Percentiles rank a stretch among this genome's conserved stretches.
These are phyloP conservation scores for Drechslera avenae DNA, from an alignment of 2,329 filamentous ascomycete species.

Conservation along the genomic window DNA sequence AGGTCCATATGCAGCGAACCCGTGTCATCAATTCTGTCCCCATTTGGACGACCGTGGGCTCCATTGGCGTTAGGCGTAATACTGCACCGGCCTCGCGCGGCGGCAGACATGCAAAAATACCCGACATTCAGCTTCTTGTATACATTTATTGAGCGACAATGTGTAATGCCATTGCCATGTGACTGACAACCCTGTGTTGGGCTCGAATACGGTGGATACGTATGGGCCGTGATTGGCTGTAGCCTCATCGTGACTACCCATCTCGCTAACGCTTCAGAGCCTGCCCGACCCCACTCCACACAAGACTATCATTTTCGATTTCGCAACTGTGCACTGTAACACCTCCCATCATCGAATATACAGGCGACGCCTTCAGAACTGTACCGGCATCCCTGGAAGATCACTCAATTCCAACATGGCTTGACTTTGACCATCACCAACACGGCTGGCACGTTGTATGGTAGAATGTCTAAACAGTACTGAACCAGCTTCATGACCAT, in stretches of 20 bases:
- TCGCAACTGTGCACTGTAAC: not conserved
- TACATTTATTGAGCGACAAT: not conserved
- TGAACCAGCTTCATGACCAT: too few species aligned
- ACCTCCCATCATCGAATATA: not conserved
- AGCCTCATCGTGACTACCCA: not conserved
- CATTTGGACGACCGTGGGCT: not conserved
- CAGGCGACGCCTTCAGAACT: not conserved
- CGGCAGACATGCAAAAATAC: slow-evolving; percentile 25
- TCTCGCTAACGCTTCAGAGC: slow-evolving; percentile 11
- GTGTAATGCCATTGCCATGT: not conserved
- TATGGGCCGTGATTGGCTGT: slow-evolving; percentile 3
- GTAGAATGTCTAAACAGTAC: too few species aligned
- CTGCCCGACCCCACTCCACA: slow-evolving; percentile 10
- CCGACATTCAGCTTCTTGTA: slow-evolving; percentile 13
- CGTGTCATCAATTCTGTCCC: not conserved
- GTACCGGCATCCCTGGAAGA: too few species aligned
- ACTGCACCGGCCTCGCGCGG: not conserved
- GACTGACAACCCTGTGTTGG: too few species aligned
- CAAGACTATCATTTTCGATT: slow-evolving; percentile 9
- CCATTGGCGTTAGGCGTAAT: slow-evolving; percentile 17
- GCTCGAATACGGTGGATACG: not conserved
- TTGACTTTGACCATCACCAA: too few species aligned
- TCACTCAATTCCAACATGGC: too few species aligned
- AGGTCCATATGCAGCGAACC: not conserved
- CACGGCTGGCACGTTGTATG: too few species aligned